Base-by-base conservation (phyloP, 805 yeast genomes). In the Candida arabinofermentans region DNA sequence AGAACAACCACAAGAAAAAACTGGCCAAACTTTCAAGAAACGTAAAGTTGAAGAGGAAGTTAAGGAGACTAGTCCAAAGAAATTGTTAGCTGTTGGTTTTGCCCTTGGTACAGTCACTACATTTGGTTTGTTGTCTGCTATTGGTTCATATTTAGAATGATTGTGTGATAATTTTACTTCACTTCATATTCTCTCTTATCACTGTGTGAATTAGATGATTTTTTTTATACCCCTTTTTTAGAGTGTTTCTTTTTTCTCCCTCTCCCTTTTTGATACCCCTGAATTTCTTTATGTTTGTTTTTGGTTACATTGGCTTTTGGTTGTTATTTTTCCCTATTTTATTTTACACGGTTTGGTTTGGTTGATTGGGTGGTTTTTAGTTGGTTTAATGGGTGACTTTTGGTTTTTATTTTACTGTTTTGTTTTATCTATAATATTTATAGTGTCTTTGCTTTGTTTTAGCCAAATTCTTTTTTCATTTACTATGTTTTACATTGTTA, bases 71-170 rank as follows among this genome's bases (percentile, higher is more conserved):
- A 32, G 17, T 19, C 22, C 39, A 27, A 39, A 39, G 34, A 34
- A 39, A 23, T 30, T 40, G 24, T 51, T 51, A 34, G 36, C 46
- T 22, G 40, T 47, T 10, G 58, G 59, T 21, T 27, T 48, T 14
- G 51, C 49, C 2, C 8, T 55, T 23, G 61, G 61, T 3, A 41
- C 55, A 4, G 47, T 43, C 2, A 27, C 44, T 14, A 55, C 56
- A 6, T 41, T 54, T 41, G 48, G 53, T 12, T 53, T 59, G 4
- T 53, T 62, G 35, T 53, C 59, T 49, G 56, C 53, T 4, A 36
- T 52, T 18, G 59, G 58, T 8, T 47, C 51, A 8, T 48, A 43
- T 34, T 24, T 42, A 21, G 50, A 46, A 31, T 42, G 40, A 16
- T 16, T 16, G 10, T 18, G 7, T 17, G 19, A 16, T 26, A 16